Evolutionary conservation across 1,139 yeast genomes (phyloP), one percentile per base, ranked within the genome.

Genomic region (Arxiozyma heterogenica): DNA sequence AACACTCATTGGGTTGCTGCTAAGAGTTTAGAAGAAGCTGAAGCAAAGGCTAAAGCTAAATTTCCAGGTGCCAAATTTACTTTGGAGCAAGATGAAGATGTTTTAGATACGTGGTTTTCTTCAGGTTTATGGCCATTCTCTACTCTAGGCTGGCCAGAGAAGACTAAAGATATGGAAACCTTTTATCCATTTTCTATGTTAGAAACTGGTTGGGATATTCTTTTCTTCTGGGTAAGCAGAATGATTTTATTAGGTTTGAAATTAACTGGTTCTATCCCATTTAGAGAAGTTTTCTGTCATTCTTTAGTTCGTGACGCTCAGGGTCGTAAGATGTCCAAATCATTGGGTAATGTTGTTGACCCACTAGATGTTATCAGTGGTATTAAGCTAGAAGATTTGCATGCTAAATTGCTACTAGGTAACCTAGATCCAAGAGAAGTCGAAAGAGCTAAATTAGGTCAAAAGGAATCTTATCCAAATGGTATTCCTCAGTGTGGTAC

Each of bases 401-500:
- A 91, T 71, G 86, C 83, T 59, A 86, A 90, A 73, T 78, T 93
- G 64, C 71, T 72, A 59, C 69, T 68, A 47, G 98, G 98, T 74
- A 93, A 93, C 75, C 79, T 93, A 67, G 98, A 89, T 67, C 89
- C 95, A 61, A 80, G 82, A 60, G 98, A 93, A 73, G 77, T 93
- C 66, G 85, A 80, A 70, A 88, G 81, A 73, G 98, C 98, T 44
- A 82, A 81, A 65, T 83, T 80, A 49, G 98, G 98, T 58, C 98
- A 93, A 75, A 83, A 80, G 67, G 77, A 82, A 63, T 84, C 96
- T 21, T 93, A 90, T 78, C 98, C 98, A 60, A 84, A 84, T 64
- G 98, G 98, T 76, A 91, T 93, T 64, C 98, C 98, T 55, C 96
- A 93, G 75, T 93, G 98, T 80, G 98, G 98, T 77, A 91, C 98